Evolutionary conservation across 768 basidiomycete genomes (phyloP), one percentile per base, ranked within the genome.

Genomic region (Lactarius hengduanensis): DNA sequence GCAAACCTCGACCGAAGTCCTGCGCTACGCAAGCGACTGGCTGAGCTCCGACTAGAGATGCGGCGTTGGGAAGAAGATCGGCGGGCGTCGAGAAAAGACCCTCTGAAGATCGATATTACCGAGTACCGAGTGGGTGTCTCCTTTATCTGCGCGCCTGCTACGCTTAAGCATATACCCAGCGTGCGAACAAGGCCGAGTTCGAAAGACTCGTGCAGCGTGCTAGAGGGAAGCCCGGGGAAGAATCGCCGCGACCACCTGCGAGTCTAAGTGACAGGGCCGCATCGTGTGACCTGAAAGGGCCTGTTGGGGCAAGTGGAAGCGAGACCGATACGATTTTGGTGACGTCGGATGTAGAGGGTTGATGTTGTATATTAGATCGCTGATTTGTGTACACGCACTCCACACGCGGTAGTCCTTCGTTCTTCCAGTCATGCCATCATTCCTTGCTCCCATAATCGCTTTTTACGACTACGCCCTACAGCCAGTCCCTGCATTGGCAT

Each of bases 1-100:
- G 71, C 74, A n/a, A 75, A 75, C 58, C 62, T 72, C 40, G 74
- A 75, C 55, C 69, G 67, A 28, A 61, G 43, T 30, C 58, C 62
- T 10, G 34, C 61, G 26, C 63, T 66, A 15, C 70, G 67, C 5
- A 70, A 67, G 30, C 58, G 65, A 9, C 28, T 38, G 0, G 45
- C 57, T 9, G 68, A 70, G 16, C 69, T 73, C 16, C 68, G 69
- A 9, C 53, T 59, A 11, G 72, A 73, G 15, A 47, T 73, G 55
- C 58, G 65, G 28, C 59, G 59, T 47, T 73, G 73, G 73, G 73
- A 73, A 47, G 67, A 70, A n/a, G 68, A 63, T n/a, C 62, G 65
- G 18, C 57, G 47, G 15, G 36, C 3, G 11, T 16, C 34, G 38
- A 66, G 38, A 53, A 69, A 69, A 41, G 63, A 62, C 2, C 68